These are phyloP conservation scores for Globisporangium cylindrosporum DNA, from an alignment of 352 stramenopile genomes.

Conservation along the genomic window DNA sequence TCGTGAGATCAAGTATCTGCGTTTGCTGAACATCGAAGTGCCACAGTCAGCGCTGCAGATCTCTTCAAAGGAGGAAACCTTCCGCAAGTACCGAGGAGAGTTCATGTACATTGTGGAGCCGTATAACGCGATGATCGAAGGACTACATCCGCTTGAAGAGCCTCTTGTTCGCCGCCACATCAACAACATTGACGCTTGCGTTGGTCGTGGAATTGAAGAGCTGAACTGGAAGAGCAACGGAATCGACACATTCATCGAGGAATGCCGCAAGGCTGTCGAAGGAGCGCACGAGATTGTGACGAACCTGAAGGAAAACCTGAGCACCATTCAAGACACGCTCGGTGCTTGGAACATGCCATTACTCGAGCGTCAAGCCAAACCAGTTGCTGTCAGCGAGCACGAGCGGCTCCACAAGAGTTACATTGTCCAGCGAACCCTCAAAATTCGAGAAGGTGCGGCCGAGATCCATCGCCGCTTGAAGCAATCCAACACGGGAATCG, in stretches of 20 bases:
- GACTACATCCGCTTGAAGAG: constrained; percentile 95
- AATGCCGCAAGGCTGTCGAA: constrained; percentile 83
- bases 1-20: constrained; percentile 98
- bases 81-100: constrained; percentile 95
- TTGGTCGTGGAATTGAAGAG: constrained; percentile 91
- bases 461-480: constrained; percentile 96
- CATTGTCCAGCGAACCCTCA: constrained; percentile 90
- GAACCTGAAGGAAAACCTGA: constrained; percentile 96
- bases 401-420: constrained; percentile 94
- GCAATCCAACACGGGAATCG: constrained; percentile 94
- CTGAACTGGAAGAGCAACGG: constrained; percentile 96
- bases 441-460: constrained; percentile 94
- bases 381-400: constrained; percentile 95
- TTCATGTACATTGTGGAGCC: constrained; percentile 97
- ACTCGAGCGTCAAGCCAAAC: constrained; percentile 95
- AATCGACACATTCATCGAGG: constrained; percentile 93
- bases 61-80: constrained; percentile 94
- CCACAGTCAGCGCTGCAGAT: constrained; percentile 94
- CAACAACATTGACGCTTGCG: constrained; percentile 93
- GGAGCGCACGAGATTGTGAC: constrained; percentile 93
- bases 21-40: constrained; percentile 93
- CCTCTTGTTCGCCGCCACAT: constrained; percentile 94
- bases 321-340: constrained; percentile 93
- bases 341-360: constrained; percentile 91
- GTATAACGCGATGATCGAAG: constrained; percentile 97